Conservation (phyloP, 768 basidiomycete genomes). For the Cubamyces lactineus region DNA sequence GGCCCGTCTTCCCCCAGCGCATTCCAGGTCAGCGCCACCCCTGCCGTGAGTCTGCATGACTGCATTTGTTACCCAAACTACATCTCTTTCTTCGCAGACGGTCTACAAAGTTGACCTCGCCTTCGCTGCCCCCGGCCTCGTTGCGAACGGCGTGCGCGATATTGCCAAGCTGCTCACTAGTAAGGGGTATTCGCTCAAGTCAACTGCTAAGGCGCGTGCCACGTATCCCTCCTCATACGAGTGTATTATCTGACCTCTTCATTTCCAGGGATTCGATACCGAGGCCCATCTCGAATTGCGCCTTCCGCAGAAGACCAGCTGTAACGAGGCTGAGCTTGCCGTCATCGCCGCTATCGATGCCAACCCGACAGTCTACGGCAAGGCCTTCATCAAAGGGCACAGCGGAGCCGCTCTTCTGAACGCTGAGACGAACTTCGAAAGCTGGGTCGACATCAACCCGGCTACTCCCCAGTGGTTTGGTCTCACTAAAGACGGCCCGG, state of each 20-base stretch:
- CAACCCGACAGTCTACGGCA: not conserved
- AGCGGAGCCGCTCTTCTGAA: not conserved
- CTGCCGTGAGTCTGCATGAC: no score
- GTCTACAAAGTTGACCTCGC: slow-evolving; percentile 7
- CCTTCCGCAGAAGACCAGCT: slow-evolving; percentile 1
- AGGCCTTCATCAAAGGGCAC: slow-evolving; percentile 12
- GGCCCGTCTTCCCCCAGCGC: no score
- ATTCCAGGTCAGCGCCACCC: no score
- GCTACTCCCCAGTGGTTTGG: not conserved
- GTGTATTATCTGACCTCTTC: no score
- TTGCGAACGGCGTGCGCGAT: not conserved
- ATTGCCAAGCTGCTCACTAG: not conserved
- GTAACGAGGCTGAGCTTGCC: slow-evolving; percentile 3
- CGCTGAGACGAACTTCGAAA: not conserved
- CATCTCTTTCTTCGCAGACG: no score
- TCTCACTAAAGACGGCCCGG: not conserved
- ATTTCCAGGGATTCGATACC: not conserved
- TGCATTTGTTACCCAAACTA: no score
- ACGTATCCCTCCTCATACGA: not conserved
- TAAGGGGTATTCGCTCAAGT: not conserved
- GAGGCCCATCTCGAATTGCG: not conserved
- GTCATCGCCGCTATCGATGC: not conserved
- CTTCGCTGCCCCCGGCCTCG: not conserved
- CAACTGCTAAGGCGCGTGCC: not conserved
- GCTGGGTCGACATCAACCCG: slow-evolving; percentile 2